Conservation (phyloP, 495 filamentous ascomycete species). For the Alectoria sarmentosa region DNA sequence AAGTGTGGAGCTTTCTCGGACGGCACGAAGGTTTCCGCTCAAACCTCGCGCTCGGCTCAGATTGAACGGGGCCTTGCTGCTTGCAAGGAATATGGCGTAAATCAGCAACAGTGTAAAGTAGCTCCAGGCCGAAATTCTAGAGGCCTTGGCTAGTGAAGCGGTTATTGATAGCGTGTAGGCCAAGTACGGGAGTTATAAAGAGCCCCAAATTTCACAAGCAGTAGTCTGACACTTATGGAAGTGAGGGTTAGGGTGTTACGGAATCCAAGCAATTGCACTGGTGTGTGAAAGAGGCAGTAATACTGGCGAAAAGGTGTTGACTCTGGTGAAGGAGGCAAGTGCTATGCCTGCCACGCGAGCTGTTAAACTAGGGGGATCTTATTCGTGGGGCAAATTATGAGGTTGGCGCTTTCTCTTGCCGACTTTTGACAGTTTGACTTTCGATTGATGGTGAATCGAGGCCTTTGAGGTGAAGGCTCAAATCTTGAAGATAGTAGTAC, state of each 20-base stretch:
- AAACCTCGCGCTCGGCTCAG: conserved; percentile 14
- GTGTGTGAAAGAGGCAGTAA: conserved; percentile 4
- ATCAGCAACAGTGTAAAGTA: conserved; percentile 13
- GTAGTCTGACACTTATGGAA: conserved; percentile 13
- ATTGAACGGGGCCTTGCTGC: conserved; percentile 10
- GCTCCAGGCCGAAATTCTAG: conserved; percentile 13
- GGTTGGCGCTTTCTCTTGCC: conserved; percentile 10
- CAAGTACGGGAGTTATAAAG: conserved; percentile 19
- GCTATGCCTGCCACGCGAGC: conserved; percentile 23
- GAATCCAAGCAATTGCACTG: not conserved
- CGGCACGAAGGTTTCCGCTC: conserved; percentile 15
- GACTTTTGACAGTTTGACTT: conserved; percentile 18
- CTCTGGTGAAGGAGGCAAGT: conserved; percentile 10
- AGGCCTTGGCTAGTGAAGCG: conserved; percentile 17
- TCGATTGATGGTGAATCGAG: not conserved
- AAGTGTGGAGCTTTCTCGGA: conserved; percentile 2
- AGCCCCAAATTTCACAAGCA: conserved; percentile 17
- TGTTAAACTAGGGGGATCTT: conserved; percentile 22
- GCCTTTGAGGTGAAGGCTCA: conserved; percentile 1
- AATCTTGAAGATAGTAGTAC: conserved; percentile 11
- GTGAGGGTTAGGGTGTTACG: conserved; percentile 10
- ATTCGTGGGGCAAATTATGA: conserved; percentile 25
- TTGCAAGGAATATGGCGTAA: conserved; percentile 17
- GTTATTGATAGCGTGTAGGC: conserved; percentile 18
- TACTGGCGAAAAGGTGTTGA: conserved; percentile 8